Percentiles rank a stretch among this genome's conserved stretches.
Evolutionary conservation across 371 early-diverging fungal genomes (phyloP).

Genomic region (Zopfochytrium polystomum): DNA sequence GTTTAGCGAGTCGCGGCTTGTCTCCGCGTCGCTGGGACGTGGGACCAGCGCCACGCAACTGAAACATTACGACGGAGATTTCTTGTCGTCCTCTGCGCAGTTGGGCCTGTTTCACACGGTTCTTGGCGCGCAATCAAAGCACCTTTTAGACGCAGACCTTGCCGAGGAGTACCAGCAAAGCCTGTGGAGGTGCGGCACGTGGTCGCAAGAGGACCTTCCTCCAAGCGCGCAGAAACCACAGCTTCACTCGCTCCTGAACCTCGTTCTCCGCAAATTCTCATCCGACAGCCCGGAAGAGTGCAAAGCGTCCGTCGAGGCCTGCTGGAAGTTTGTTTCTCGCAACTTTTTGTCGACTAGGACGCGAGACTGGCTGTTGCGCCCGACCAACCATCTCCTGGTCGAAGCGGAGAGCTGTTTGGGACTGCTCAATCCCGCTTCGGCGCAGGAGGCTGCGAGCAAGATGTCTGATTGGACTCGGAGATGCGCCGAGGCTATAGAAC

Average conservation of each 20-base stretch:
- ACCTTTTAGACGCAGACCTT: not conserved
- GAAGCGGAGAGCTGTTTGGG: not conserved
- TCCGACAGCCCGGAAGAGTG: not conserved
- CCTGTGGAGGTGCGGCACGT: slow-evolving; percentile 37
- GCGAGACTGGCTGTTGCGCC: slow-evolving; percentile 8
- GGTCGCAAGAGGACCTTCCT: slow-evolving; percentile 15
- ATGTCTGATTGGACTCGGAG: not conserved
- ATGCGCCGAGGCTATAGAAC: not conserved
- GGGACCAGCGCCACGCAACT: slow-evolving; percentile 9
- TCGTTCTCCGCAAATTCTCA: not conserved
- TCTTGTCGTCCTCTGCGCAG: slow-evolving; percentile 4
- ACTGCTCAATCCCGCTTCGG: not conserved
- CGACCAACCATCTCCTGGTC: not conserved
- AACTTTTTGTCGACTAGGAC: not conserved
- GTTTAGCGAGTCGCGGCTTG: slow-evolving; percentile 9
- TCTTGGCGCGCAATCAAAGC: slow-evolving; percentile 10
- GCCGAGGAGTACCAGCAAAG: slow-evolving; percentile 31
- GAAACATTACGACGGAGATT: slow-evolving; percentile 15
- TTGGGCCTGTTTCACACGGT: slow-evolving; percentile 30
- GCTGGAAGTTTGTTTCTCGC: not conserved
- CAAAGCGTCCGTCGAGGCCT: not conserved
- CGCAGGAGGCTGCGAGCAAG: not conserved
- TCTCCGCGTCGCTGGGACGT: not conserved
- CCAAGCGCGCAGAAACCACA: not conserved
- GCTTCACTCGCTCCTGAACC: slow-evolving; percentile 2